A percentile compares a stretch with the other conserved stretches of the same genome.
phyloP scores from a whole-genome alignment of 2,329 filamentous ascomycete species.

The Beauveria caledonica region DNA sequence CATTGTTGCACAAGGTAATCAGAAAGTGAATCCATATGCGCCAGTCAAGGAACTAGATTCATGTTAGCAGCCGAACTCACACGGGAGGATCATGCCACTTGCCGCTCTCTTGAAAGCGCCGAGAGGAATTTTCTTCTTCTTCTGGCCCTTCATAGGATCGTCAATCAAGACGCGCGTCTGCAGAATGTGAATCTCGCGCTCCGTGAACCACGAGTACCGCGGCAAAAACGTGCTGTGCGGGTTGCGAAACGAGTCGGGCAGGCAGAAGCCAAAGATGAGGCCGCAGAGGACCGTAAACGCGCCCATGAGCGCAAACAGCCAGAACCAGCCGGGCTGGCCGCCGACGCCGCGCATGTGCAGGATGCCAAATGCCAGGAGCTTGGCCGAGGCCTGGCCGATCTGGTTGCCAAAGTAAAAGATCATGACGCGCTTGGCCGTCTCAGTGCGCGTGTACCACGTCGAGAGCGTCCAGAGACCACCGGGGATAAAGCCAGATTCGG shows the following conservation, averaged over 20 bases:
- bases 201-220: constrained; percentile 25
- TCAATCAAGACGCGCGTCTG: constrained; percentile 33
- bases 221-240: constrained; percentile 35
- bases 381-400: constrained; percentile 31
- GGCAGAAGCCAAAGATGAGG: constrained; percentile 32
- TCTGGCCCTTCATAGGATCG: constrained; percentile 37
- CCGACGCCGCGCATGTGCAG: constrained; percentile 41
- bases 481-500: constrained; percentile 48
- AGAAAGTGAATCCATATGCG: constrained; percentile 44
- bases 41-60: constrained; percentile 36
- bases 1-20: constrained; percentile 41
- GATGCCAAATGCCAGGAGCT: constrained; percentile 36
- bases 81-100: constrained; percentile 13
- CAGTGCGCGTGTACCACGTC: constrained; percentile 45
- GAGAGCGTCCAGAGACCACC: constrained; percentile 43
- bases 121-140: constrained; percentile 38
- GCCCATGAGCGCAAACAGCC: constrained; percentile 47
- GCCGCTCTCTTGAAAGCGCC: constrained; percentile 36
- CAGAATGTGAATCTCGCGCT: constrained; percentile 34
- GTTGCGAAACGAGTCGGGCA: constrained; percentile 37
- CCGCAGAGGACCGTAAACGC: constrained; percentile 40
- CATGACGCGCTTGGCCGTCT: constrained; percentile 44
- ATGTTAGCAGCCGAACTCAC: neutral
- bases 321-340: constrained; percentile 46
- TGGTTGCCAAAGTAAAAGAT: constrained; percentile 50